Percentiles rank a stretch among this genome's conserved stretches.
Conservation (phyloP, 257 asterid genomes). For the Salvia hispanica region DNA sequence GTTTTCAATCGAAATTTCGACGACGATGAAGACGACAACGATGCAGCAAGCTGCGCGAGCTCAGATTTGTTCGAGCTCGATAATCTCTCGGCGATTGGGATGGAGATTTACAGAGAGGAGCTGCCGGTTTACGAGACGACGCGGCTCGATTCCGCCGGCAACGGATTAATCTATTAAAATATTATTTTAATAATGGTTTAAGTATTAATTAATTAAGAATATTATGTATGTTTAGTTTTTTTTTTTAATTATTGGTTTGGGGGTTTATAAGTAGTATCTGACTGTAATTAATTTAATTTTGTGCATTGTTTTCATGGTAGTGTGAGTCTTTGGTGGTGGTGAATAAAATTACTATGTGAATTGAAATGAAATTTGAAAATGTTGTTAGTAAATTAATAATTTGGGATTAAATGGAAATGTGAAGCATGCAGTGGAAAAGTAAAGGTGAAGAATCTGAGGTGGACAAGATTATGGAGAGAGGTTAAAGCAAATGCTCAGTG, state of each 20-base stretch:
- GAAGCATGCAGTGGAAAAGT: slow-evolving; percentile 5
- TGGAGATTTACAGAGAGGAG: slow-evolving; percentile 71
- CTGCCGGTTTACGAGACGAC: slow-evolving; percentile 89
- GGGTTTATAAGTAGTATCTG: slow-evolving; percentile 49
- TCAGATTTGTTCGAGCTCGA: slow-evolving; percentile 87
- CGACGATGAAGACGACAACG: slow-evolving; percentile 42
- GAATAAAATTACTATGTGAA: slow-evolving; percentile 1
- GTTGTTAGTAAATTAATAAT: too few relatives aligned
- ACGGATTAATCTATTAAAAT: slow-evolving; percentile 54
- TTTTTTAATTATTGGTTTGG: slow-evolving; percentile 62
- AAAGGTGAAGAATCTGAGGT: slow-evolving; percentile 23
- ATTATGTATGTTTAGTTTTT: slow-evolving; percentile 8
- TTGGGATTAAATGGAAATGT: not conserved
- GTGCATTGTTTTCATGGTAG: not conserved
- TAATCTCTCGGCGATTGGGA: slow-evolving; percentile 76
- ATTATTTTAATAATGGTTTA: not conserved
- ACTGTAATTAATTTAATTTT: slow-evolving; percentile 3
- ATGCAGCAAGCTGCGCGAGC: slow-evolving; percentile 74
- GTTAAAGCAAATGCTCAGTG: slow-evolving; percentile 20
- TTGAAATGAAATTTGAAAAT: not conserved
- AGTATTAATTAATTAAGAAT: not conserved
- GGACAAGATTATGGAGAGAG: slow-evolving; percentile 29
- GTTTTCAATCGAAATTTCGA: slow-evolving; percentile 30
- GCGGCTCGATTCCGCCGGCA: slow-evolving; percentile 49
- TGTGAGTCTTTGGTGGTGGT: slow-evolving; percentile 2